phyloP scores from a whole-genome alignment of 108 stramenopile genomes.

The Nitzschia sp. region DNA sequence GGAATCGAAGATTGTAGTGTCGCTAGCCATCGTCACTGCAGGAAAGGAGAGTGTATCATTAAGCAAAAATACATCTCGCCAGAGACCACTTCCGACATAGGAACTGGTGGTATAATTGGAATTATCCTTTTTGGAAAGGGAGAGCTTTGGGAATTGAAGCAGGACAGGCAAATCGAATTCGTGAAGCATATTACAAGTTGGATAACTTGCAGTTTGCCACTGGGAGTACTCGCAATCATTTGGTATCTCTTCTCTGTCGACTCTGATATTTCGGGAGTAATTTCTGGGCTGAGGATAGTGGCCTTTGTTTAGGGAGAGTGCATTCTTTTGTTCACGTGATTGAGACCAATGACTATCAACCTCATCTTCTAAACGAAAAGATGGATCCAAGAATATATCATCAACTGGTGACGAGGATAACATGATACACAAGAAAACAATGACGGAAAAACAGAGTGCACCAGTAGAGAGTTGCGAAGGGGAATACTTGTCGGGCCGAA shows the following conservation, averaged over 20 bases:
- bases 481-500: background rate
- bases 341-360: background rate
- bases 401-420: background rate
- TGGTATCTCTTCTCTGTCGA: background rate
- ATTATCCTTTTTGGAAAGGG: slow-evolving; percentile 3
- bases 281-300: background rate
- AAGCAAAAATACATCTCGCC: slow-evolving; percentile 68
- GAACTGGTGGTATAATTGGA: slow-evolving; percentile 2
- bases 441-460: background rate
- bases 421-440: background rate
- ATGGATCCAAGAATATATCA: no score
- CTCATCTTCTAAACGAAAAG: background rate
- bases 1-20: background rate
- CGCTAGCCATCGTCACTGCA: background rate
- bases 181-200: slow-evolving; percentile 74
- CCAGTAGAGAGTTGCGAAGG: background rate
- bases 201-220: slow-evolving; percentile 66
- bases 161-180: slow-evolving; percentile 57
- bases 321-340: background rate
- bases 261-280: background rate
- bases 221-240: slow-evolving; percentile 15
- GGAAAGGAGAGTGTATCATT: background rate
- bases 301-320: background rate
- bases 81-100: slow-evolving; percentile 66
- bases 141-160: slow-evolving; percentile 13